These are phyloP conservation scores for Phylloporus sp. DNA, from an alignment of 768 basidiomycete species.

Conservation along the genomic window DNA sequence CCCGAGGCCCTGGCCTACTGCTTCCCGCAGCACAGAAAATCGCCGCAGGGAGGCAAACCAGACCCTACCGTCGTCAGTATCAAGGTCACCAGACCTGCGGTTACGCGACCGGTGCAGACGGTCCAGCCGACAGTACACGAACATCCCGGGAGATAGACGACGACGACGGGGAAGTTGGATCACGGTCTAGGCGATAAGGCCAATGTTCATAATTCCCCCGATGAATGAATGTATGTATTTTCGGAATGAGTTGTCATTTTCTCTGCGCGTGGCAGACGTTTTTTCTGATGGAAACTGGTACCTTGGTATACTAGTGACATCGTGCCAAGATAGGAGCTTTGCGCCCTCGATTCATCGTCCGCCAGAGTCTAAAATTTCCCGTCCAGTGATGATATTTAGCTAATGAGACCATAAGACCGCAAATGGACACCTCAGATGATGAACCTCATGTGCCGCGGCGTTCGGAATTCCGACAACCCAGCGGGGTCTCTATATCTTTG, in stretches of 20 bases:
- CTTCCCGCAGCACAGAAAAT: neutral
- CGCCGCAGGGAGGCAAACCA: conserved; percentile 9
- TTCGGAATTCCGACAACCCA: neutral
- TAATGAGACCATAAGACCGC: neutral
- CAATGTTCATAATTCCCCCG: neutral
- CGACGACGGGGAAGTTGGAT: neutral
- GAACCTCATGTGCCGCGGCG: too few species aligned
- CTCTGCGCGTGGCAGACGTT: neutral
- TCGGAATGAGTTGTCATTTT: too few species aligned
- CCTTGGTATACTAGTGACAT: too few species aligned
- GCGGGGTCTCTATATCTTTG: neutral
- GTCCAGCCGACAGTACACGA: neutral
- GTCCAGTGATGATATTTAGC: neutral
- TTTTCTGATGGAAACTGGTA: neutral
- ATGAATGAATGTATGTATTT: neutral
- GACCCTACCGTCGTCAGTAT: neutral
- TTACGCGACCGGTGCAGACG: conserved; percentile 3
- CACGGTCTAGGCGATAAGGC: neutral
- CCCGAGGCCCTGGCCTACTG: neutral
- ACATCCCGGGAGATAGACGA: neutral
- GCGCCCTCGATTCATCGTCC: neutral
- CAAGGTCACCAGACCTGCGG: conserved; percentile 1
- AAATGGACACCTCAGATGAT: conserved; percentile 2
- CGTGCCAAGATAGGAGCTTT: neutral
- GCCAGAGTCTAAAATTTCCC: neutral